Conservation (phyloP, 148 eudicot species). For the Diospyros lotus region DNA sequence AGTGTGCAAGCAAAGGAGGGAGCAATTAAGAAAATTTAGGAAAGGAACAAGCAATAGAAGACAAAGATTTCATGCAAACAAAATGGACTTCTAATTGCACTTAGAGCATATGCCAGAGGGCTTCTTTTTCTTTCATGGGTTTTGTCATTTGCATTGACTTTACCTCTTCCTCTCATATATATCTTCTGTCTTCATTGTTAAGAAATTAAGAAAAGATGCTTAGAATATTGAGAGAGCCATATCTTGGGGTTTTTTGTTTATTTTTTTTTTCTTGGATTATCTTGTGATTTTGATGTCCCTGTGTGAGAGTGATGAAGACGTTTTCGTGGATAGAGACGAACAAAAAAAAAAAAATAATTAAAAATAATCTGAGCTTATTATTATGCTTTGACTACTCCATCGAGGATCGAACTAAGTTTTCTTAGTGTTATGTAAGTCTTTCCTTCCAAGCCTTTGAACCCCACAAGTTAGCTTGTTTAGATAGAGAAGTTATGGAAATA, state of each 20-base stretch:
- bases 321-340: no score
- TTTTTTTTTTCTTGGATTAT: no score
- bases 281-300: no score
- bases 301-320: no score
- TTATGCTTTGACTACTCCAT: no score
- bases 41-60: not conserved
- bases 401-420: no score
- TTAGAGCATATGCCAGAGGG: not conserved
- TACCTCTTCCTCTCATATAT: not conserved
- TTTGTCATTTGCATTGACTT: constrained; percentile 11
- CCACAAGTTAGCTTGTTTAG: no score
- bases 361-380: not conserved
- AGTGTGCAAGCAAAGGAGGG: not conserved
- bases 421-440: no score
- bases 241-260: not conserved
- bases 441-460: no score
- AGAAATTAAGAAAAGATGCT: not conserved
- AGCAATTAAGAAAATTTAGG: not conserved
- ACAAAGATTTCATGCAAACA: not conserved
- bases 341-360: not conserved
- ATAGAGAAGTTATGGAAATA: no score
- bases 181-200: not conserved
- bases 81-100: not conserved
- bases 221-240: no score
- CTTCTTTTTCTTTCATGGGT: not conserved